Evolutionary conservation across 352 stramenopile genomes (phyloP).

Genomic region (Phytophthora kernoviae): DNA sequence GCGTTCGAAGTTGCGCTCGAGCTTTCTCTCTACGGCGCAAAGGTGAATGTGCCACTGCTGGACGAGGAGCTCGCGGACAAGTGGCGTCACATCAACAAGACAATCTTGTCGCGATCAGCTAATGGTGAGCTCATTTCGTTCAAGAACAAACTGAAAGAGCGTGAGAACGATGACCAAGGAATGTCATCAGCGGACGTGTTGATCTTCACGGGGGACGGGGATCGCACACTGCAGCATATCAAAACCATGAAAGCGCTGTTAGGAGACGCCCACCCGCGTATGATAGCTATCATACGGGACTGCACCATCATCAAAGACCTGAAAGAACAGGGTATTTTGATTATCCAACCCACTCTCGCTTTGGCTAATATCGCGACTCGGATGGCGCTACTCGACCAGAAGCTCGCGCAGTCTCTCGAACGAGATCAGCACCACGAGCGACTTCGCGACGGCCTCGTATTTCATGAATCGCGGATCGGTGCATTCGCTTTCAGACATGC

Average conservation of each 20-base stretch:
- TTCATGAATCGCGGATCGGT: constrained; percentile 47
- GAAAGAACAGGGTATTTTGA: constrained; percentile 53
- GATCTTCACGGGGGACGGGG: constrained; percentile 62
- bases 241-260: constrained; percentile 49
- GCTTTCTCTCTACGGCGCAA: constrained; percentile 64
- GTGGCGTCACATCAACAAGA: constrained; percentile 65
- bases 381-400: constrained; percentile 62
- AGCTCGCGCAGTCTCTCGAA: constrained; percentile 44
- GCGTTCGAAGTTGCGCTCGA: constrained; percentile 70
- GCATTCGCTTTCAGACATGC: constrained; percentile 49
- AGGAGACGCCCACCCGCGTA: constrained; percentile 44
- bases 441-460: constrained; percentile 57
- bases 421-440: constrained; percentile 52
- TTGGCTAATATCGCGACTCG: constrained; percentile 68
- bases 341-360: constrained; percentile 66
- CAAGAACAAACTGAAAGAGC: constrained; percentile 64
- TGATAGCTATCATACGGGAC: constrained; percentile 63
- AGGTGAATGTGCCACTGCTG: constrained; percentile 64
- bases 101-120: constrained; percentile 48
- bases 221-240: constrained; percentile 52
- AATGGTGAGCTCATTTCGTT: constrained; percentile 72
- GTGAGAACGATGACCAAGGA: constrained; percentile 33
- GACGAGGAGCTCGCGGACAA: constrained; percentile 62
- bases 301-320: constrained; percentile 42
- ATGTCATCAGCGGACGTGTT: constrained; percentile 59